Conservation (phyloP, 805 yeast species). For the Blastobotrys parvus region DNA sequence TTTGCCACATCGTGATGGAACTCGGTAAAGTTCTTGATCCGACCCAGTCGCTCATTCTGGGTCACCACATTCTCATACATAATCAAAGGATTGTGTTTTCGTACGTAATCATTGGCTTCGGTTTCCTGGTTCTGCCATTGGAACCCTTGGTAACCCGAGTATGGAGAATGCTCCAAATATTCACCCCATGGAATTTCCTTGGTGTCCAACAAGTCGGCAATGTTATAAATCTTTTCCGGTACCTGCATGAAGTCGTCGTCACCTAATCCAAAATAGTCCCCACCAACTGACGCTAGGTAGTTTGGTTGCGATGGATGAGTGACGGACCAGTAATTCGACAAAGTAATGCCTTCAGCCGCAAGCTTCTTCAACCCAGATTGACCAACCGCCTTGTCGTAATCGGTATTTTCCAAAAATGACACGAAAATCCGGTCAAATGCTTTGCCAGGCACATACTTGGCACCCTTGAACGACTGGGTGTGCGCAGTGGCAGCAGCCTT, state of each 20-base stretch:
- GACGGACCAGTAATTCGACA: constrained; percentile 44
- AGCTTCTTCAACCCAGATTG: constrained; percentile 37
- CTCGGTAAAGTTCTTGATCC: constrained; percentile 41
- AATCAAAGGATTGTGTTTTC: constrained; percentile 45
- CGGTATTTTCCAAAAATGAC: constrained; percentile 46
- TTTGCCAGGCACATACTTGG: constrained; percentile 33
- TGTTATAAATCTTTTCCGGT: constrained; percentile 39
- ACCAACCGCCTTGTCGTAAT: constrained; percentile 42
- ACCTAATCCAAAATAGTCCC: constrained; percentile 43
- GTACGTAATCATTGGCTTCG: constrained; percentile 39
- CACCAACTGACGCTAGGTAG: constrained; percentile 42
- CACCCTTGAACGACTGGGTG: constrained; percentile 22
- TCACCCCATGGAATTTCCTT: constrained; percentile 44
- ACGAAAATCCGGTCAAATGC: constrained; percentile 34
- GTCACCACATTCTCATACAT: constrained; percentile 34
- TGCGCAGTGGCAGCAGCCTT: constrained; percentile 29
- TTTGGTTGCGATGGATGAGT: constrained; percentile 51
- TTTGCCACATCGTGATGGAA: constrained; percentile 35
- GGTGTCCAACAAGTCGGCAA: constrained; percentile 41
- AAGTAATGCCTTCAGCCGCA: constrained; percentile 36
- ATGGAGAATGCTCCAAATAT: constrained; percentile 46
- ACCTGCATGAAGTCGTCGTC: constrained; percentile 38
- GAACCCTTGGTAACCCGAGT: constrained; percentile 44
- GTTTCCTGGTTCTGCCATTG: constrained; percentile 36
- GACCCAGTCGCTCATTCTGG: constrained; percentile 31